phyloP scores from a whole-genome alignment of 495 filamentous ascomycete species.

The Aspergillus panamensis region DNA sequence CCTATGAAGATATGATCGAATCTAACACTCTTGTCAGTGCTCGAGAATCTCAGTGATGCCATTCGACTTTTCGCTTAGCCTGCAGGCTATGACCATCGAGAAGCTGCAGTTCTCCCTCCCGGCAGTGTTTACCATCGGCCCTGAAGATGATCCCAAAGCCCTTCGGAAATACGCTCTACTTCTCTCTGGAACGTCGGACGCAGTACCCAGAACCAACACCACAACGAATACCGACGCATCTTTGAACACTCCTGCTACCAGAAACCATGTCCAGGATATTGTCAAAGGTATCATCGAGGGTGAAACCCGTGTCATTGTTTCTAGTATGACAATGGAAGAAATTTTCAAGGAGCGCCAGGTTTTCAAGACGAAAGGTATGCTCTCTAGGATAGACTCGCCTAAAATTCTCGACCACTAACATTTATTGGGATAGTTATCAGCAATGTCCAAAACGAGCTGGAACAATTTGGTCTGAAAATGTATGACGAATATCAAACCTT shows the following conservation, averaged over 20 bases:
- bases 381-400: neutral
- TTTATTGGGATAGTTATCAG: conserved; percentile 51
- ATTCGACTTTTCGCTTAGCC: conserved; percentile 69
- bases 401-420: neutral
- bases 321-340: conserved; percentile 82
- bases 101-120: conserved; percentile 76
- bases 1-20: neutral
- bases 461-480: conserved; percentile 69
- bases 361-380: conserved; percentile 60
- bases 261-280: conserved; percentile 72
- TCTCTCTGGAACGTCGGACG: conserved; percentile 49
- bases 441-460: conserved; percentile 71
- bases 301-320: conserved; percentile 74
- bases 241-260: conserved; percentile 31
- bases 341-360: conserved; percentile 76
- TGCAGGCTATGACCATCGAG: conserved; percentile 82
- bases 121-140: conserved; percentile 82
- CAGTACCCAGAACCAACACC: conserved; percentile 24
- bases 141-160: conserved; percentile 60
- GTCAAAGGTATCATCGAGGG: conserved; percentile 88
- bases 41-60: conserved; percentile 62
- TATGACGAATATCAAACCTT: conserved; percentile 18
- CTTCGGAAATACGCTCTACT: conserved; percentile 76
- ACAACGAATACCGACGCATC: conserved; percentile 27
- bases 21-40: conserved; percentile 22